These are phyloP conservation scores for Penicillium subrubescens DNA, from an alignment of 495 filamentous ascomycete species.

Conservation along the genomic window DNA sequence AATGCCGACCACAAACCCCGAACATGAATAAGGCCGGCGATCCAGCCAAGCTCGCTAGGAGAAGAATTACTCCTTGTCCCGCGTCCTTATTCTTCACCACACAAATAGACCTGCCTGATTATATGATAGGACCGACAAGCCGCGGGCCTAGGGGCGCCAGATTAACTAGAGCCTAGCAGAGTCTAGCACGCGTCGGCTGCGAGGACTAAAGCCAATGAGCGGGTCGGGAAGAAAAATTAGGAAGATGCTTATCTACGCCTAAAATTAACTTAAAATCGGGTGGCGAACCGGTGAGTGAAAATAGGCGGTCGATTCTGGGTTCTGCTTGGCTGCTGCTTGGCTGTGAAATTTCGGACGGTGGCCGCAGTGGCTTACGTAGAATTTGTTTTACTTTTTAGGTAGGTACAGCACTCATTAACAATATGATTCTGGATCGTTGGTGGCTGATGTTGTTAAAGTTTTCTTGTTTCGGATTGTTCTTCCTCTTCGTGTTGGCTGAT, in stretches of 20 bases:
- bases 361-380: neutral
- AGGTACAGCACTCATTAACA: too few relatives aligned
- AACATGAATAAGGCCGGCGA: neutral
- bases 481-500: neutral
- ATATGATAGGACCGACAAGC: neutral
- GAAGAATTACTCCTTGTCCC: neutral
- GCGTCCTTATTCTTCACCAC: neutral
- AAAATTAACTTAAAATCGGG: slow-evolving; percentile 11
- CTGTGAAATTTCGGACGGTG: neutral
- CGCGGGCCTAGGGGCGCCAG: neutral
- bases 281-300: slow-evolving; percentile 17
- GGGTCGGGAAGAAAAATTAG: neutral
- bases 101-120: neutral
- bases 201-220: slow-evolving; percentile 1
- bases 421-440: neutral
- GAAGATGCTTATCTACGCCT: slow-evolving; percentile 11
- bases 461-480: neutral
- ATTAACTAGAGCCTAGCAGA: neutral
- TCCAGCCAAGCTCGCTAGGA: neutral
- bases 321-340: neutral
- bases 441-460: neutral
- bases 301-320: neutral
- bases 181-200: too few relatives aligned
- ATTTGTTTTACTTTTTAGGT: too few relatives aligned
- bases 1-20: neutral